Evolutionary conservation across 495 filamentous ascomycete species (phyloP).

Genomic region (Penicillium angulare): DNA sequence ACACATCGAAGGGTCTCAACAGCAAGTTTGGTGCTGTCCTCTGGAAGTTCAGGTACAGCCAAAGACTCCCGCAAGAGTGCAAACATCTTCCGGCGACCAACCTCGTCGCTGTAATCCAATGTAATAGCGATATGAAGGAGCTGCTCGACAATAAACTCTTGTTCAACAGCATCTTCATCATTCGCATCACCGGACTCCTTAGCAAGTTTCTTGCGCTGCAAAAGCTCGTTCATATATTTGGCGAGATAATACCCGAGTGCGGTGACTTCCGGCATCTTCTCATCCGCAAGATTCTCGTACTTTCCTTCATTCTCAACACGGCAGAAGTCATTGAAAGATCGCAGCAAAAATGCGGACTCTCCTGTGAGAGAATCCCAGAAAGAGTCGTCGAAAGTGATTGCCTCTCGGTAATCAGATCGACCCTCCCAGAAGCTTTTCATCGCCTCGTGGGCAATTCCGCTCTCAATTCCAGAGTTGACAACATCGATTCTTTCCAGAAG

Average conservation of each 20-base stretch:
- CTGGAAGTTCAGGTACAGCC: slow-evolving; percentile 81
- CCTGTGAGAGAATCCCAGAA: slow-evolving; percentile 87
- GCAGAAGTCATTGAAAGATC: slow-evolving; percentile 94
- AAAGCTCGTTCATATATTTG: slow-evolving; percentile 71
- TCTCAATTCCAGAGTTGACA: slow-evolving; percentile 83
- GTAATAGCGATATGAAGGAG: slow-evolving; percentile 88
- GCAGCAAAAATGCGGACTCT: slow-evolving; percentile 81
- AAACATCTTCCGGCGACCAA: slow-evolving; percentile 94
- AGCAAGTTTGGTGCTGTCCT: slow-evolving; percentile 86
- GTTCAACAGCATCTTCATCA: slow-evolving; percentile 77
- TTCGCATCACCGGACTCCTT: slow-evolving; percentile 59
- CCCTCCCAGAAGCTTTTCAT: slow-evolving; percentile 97
- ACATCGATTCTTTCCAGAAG: slow-evolving; percentile 93
- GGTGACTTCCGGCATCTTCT: slow-evolving; percentile 93
- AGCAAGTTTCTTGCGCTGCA: slow-evolving; percentile 62
- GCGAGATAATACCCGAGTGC: slow-evolving; percentile 81
- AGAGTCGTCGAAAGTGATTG: slow-evolving; percentile 72
- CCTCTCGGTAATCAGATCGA: slow-evolving; percentile 83
- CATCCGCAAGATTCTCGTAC: slow-evolving; percentile 71
- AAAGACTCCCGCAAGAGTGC: slow-evolving; percentile 79
- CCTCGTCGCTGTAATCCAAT: slow-evolving; percentile 92
- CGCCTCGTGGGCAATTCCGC: slow-evolving; percentile 84
- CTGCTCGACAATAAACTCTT: slow-evolving; percentile 94
- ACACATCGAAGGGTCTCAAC: slow-evolving; percentile 78
- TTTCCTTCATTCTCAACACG: slow-evolving; percentile 65